Evolutionary conservation across 208 protist genomes (phyloP), one percentile per base, ranked within the genome.

Genomic region (Leishmania guyanensis): DNA sequence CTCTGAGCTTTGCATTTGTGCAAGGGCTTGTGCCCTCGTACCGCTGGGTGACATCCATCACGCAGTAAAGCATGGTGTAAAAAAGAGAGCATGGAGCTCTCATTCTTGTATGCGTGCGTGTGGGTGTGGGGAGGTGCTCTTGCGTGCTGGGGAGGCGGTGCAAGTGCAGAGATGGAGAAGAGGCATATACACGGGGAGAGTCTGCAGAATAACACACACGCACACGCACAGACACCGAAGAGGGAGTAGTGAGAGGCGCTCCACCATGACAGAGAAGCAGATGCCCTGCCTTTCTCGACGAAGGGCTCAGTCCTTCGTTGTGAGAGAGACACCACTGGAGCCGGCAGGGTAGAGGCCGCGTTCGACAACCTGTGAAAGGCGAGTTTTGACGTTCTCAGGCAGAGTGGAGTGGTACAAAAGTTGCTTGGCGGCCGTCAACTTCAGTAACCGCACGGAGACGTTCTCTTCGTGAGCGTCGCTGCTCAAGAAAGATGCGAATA

Each of bases 301-400:
- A 46, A 46, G 10, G 46, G 29, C 29, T 80, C 62, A 92, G 70
- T 90, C 84, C 29, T 90, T 91, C 14, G 86, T 79, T 72, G 95
- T 82, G 39, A 81, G 81, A 16, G 88, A 89, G 5, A 94, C 84
- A 10, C 90, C 90, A 26, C 83, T 82, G 12, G 92, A 94, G 12
- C 88, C 85, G 16, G 87, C 79, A 6, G 92, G 92, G 85, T 97
- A 95, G 22, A 97, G 79, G 1, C 94, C 93, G 17, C 82, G 66
- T 29, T 88, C 64, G 17, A 77, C 51, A 66, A 86, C 87, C 68
- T 88, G 75, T 54, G 78, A 56, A 48, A 96, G 75, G 56, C 78
- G 62, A 29, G 79, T 71, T 62, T 82, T 82, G 69, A 92, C 80
- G 36, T 68, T 84, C 26, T 86, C 88, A 0, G 90, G 81, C 39